A percentile compares a stretch with the other conserved stretches of the same genome.
Evolutionary conservation across 805 yeast species (phyloP).

Genomic region (Lipomyces lipofer): DNA sequence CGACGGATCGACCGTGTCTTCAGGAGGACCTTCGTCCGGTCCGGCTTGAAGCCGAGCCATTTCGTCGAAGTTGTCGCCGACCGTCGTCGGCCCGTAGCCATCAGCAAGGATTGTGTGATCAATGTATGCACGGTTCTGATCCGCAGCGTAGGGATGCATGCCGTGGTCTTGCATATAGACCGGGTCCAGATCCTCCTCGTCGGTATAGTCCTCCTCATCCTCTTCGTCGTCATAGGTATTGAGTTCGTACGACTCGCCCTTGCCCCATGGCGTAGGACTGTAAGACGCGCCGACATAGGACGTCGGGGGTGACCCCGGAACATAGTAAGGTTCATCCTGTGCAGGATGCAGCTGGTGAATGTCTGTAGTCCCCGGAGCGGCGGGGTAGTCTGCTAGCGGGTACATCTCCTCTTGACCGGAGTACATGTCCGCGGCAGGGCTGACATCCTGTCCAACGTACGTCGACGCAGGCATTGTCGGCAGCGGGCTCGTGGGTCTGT

Average conservation of each 20-base stretch:
- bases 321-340: neutral
- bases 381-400: constrained; percentile 11
- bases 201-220: constrained; percentile 23
- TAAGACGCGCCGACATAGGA: neutral
- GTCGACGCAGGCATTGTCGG: constrained; percentile 12
- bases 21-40: neutral
- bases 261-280: constrained; percentile 8
- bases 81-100: constrained; percentile 9
- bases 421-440: constrained; percentile 9
- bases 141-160: constrained; percentile 11
- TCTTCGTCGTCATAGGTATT: constrained; percentile 35
- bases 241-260: constrained; percentile 39
- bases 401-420: constrained; percentile 12
- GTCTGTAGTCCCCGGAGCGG: neutral
- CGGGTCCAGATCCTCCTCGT: constrained; percentile 34
- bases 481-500: constrained; percentile 8
- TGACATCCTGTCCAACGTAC: neutral
- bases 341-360: neutral
- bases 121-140: neutral
- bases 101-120: constrained; percentile 2
- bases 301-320: neutral
- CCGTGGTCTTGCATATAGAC: too few relatives aligned
- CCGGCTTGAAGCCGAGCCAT: neutral
- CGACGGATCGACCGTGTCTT: constrained; percentile 2
- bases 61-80: constrained; percentile 1